Evolutionary conservation across 148 eudicot species (phyloP).

Genomic region (Chenopodium berlandieri): DNA sequence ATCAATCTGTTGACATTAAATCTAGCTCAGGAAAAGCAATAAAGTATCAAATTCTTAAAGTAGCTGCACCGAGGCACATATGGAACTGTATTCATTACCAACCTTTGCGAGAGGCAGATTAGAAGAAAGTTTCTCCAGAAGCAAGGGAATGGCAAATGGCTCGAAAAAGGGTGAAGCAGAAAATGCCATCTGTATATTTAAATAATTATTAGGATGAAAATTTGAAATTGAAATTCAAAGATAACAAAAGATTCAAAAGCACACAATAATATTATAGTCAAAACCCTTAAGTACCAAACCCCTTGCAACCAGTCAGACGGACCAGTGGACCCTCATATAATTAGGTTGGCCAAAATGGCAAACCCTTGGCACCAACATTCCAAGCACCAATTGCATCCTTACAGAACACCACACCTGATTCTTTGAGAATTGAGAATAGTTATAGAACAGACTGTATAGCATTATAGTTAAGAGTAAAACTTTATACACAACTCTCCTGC

Average conservation of each 20-base stretch:
- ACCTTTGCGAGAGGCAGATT: conserved; percentile 84
- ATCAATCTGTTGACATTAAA: conserved; percentile 57
- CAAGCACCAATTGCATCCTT: neutral
- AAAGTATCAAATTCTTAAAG: conserved; percentile 7
- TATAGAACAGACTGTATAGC: neutral
- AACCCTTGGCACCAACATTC: neutral
- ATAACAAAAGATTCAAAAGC: neutral
- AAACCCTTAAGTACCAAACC: neutral
- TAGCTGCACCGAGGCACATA: conserved; percentile 17
- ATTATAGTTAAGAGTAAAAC: neutral
- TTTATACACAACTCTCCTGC: neutral
- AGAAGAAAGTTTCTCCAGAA: conserved; percentile 88
- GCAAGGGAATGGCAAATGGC: conserved; percentile 83
- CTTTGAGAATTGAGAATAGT: neutral
- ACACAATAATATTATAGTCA: neutral
- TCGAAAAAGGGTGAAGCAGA: conserved; percentile 78
- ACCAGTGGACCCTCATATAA: neutral
- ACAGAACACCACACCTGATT: neutral
- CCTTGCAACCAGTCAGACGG: conserved; percentile 2
- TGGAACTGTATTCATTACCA: conserved; percentile 11
- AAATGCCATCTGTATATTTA: conserved; percentile 62
- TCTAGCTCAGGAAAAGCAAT: conserved; percentile 10
- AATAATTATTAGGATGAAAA: neutral
- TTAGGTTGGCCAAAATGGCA: conserved; percentile 4
- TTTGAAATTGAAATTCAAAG: neutral